Percentiles rank a stretch among this genome's conserved stretches.
phyloP scores from a whole-genome alignment of 306 rosid species.

The Cucurbita pepo region DNA sequence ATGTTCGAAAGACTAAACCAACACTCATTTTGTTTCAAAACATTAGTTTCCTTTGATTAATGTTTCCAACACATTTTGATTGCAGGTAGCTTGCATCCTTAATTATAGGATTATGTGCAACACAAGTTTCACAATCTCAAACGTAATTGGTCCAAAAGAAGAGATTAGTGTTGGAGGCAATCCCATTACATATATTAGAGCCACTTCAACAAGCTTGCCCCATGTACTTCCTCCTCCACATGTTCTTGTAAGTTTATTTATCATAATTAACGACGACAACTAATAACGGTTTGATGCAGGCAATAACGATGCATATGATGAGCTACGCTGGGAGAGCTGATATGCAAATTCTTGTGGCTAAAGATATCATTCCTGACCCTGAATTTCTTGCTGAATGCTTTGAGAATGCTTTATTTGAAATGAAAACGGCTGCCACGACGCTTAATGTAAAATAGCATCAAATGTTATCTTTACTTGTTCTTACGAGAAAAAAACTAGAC shows the following conservation, averaged over 20 bases:
- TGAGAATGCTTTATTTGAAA: constrained; percentile 66
- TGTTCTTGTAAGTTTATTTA: too few relatives aligned
- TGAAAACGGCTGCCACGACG: constrained; percentile 38
- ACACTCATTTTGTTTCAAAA: background rate
- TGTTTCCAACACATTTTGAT: background rate
- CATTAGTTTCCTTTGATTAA: too few relatives aligned
- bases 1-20: background rate
- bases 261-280: background rate
- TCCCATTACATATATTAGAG: constrained; percentile 59
- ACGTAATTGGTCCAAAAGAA: constrained; percentile 76
- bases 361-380: constrained; percentile 78
- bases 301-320: constrained; percentile 68
- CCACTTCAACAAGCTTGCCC: constrained; percentile 52
- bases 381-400: constrained; percentile 70
- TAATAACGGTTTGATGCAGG: constrained; percentile 25
- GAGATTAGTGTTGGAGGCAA: constrained; percentile 46
- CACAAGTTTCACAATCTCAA: constrained; percentile 69
- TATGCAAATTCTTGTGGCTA: constrained; percentile 84
- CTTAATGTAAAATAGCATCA: background rate
- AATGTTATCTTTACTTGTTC: background rate
- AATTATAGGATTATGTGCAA: constrained; percentile 60
- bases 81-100: constrained; percentile 50
- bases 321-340: constrained; percentile 83
- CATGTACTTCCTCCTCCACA: constrained; percentile 25
- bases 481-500: background rate